Base-by-base conservation (phyloP, 1,139 yeast species). In the Kazachstania sp. region DNA sequence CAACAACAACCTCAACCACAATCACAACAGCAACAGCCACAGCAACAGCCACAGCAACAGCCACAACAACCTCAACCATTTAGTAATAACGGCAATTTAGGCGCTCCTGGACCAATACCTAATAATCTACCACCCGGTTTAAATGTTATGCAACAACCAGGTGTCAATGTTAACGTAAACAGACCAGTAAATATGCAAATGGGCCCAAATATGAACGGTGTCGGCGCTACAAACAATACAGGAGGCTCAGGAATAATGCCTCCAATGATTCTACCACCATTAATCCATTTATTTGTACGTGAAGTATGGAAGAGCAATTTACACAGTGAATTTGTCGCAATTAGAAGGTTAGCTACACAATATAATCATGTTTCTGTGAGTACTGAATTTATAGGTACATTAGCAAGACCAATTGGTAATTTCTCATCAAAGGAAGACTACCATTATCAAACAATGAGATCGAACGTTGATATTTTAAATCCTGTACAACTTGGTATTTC, bases 331-430 rank as follows among this genome's bases (percentile, higher is more conserved):
- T 83, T 92, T 72, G 79, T 79, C 48, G 69, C 79, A 15, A 77
- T 90, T 51, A 77, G 96, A 52, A 78, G 79, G 48, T 74, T 87
- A 47, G 75, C 85, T 39, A 83, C 79, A 50, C 78, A 79, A 51
- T 84, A 83, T 59, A 79, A 83, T 46, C 78, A 77, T 59, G 78
- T 88, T 19, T 81, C 95, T 2, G 82, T 82, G 45, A 84, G 90
- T 58, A 90, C 95, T 50, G 97, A 92, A 65, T 88, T 92, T 62
- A 97, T 97, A 0, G 98, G 98, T 0, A 86, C 94, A 32, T 86
- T 92, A 26, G 96, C 96, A 1, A 77, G 98, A 56, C 98, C 98
- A 12, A 86, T 92, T 52, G 98, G 98, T n/a, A 80, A 88, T 11
- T 92, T 92, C 68, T 81, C 87, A 59, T 81, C 94, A 9, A 85